phyloP scores from a whole-genome alignment of 345 rosid species.

The Turritis glabra region DNA sequence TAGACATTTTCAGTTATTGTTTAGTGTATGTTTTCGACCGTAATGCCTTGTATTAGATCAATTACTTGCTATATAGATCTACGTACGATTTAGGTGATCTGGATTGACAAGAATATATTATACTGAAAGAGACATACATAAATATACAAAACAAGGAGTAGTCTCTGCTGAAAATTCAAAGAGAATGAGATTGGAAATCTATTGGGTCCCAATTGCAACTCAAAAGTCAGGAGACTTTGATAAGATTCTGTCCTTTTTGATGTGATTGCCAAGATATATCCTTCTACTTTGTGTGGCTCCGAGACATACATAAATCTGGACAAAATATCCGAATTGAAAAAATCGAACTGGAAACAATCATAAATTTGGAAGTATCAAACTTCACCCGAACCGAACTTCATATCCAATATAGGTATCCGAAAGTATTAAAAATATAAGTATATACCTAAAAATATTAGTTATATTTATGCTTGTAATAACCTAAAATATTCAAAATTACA shows the following conservation, averaged over 20 bases:
- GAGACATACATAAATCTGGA: too few relatives aligned
- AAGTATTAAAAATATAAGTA: too few relatives aligned
- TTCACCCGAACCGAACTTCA: too few relatives aligned
- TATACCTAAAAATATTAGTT: too few relatives aligned
- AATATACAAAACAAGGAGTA: constrained; percentile 11
- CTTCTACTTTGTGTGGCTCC: constrained; percentile 26
- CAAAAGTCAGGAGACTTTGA: constrained; percentile 35
- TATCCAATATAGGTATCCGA: too few relatives aligned
- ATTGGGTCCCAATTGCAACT: constrained; percentile 31
- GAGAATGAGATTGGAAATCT: constrained; percentile 26
- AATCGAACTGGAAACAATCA: too few relatives aligned
- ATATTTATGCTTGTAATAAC: too few relatives aligned
- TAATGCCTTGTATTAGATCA: background rate
- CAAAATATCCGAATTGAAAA: too few relatives aligned
- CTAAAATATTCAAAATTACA: too few relatives aligned
- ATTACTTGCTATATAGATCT: background rate
- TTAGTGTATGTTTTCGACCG: background rate
- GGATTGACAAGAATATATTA: constrained; percentile 12
- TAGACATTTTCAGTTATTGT: background rate
- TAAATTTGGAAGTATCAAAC: too few relatives aligned
- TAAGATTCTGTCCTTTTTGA: constrained; percentile 33
- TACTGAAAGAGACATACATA: constrained; percentile 5
- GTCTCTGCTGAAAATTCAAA: constrained; percentile 23
- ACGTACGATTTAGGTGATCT: background rate
- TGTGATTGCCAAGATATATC: constrained; percentile 28